Conservation (phyloP, 169 alveolate species). For the Plasmodium falciparum region DNA sequence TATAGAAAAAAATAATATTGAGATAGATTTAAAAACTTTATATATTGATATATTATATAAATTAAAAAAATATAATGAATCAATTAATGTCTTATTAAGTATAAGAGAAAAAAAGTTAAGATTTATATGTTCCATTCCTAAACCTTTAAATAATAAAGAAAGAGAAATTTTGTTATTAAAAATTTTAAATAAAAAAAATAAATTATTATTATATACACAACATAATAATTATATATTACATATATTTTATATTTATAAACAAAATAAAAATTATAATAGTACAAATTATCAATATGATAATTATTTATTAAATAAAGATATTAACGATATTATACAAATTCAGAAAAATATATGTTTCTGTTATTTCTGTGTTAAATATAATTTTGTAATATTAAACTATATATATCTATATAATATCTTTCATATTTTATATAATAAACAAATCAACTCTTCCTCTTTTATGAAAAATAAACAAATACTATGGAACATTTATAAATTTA, state of each 20-base stretch:
- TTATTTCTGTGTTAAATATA: slow-evolving; percentile 71
- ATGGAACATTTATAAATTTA: background rate
- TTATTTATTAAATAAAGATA: slow-evolving; percentile 20
- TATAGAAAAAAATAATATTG: slow-evolving; percentile 33
- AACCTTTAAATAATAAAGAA: slow-evolving; percentile 68
- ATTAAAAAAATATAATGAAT: slow-evolving; percentile 35
- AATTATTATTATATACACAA: slow-evolving; percentile 42
- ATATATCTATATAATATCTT: slow-evolving; percentile 43
- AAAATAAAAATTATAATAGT: slow-evolving; percentile 9
- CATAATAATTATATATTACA: slow-evolving; percentile 63
- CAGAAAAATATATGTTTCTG: slow-evolving; percentile 58
- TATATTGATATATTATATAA: slow-evolving; percentile 56
- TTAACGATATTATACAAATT: slow-evolving; percentile 41
- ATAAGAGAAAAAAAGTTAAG: slow-evolving; percentile 67
- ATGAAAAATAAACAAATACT: background rate
- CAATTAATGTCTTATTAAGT: slow-evolving; percentile 58
- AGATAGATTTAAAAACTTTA: slow-evolving; percentile 53
- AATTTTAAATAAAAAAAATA: slow-evolving; percentile 54
- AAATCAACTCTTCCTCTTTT: background rate
- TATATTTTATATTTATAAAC: slow-evolving; percentile 43
- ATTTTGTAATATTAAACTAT: slow-evolving; percentile 14
- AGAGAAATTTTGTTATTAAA: slow-evolving; percentile 50
- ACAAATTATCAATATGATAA: slow-evolving; percentile 32
- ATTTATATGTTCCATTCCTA: slow-evolving; percentile 49
- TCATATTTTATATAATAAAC: background rate